phyloP scores from a whole-genome alignment of 202 grass and related monocot genomes.

The Panicum hallii region DNA sequence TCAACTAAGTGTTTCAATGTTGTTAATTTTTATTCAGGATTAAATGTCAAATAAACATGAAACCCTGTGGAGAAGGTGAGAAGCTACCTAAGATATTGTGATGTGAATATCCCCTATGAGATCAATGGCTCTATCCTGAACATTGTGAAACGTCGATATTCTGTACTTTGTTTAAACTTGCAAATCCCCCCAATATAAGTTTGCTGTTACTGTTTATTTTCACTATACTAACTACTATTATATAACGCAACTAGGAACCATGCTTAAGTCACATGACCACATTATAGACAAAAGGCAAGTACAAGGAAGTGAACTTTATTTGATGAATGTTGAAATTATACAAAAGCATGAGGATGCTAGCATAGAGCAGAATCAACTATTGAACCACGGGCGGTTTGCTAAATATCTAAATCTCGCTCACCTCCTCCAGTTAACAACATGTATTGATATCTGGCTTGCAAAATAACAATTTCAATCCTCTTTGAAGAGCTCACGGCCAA shows the following conservation, averaged over 20 bases:
- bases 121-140: conserved; percentile 3
- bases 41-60: background rate
- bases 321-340: conserved; percentile 36
- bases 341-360: conserved; percentile 35
- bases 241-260: conserved; percentile 10
- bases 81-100: conserved; percentile 3
- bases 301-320: conserved; percentile 45
- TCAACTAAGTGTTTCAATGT: background rate
- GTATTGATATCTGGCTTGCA: conserved; percentile 38
- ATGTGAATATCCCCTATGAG: background rate
- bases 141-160: background rate
- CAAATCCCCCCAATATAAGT: background rate
- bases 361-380: conserved; percentile 24
- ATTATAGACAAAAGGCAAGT: conserved; percentile 29
- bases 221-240: background rate
- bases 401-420: conserved; percentile 49
- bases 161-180: background rate
- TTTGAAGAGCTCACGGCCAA: conserved; percentile 87
- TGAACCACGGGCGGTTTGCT: conserved; percentile 1
- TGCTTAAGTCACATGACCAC: background rate
- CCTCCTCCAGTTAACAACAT: conserved; percentile 45
- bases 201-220: background rate
- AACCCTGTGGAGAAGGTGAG: conserved; percentile 2
- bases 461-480: conserved; percentile 62
- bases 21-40: background rate